Evolutionary conservation across 2,329 filamentous ascomycete genomes (phyloP).

Genomic region (Fonsecaea nubica): DNA sequence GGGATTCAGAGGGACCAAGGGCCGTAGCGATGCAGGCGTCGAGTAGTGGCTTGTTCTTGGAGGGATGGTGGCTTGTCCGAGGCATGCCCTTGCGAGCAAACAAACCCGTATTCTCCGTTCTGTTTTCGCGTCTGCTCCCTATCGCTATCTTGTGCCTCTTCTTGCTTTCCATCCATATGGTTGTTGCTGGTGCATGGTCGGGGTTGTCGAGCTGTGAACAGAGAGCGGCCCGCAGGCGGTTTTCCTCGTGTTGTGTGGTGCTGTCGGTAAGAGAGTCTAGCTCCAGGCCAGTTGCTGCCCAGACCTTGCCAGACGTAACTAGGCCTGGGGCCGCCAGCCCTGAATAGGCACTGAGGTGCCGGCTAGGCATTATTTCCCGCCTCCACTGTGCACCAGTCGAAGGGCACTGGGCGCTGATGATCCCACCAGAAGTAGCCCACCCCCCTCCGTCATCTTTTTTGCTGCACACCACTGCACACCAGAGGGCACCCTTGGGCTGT

Average conservation of each 20-base stretch:
- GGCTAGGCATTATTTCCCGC: slow-evolving; percentile 9
- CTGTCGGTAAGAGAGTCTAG: slow-evolving; percentile 13
- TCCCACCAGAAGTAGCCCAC: slow-evolving; percentile 8
- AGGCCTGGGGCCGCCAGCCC: slow-evolving; percentile 15
- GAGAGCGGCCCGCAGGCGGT: slow-evolving; percentile 21
- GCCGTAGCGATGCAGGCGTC: slow-evolving; percentile 5
- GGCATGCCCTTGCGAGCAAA: slow-evolving; percentile 8
- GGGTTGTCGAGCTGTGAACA: slow-evolving; percentile 11
- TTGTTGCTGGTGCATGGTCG: slow-evolving; percentile 6
- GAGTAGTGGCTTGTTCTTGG: not conserved
- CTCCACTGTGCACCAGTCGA: slow-evolving; percentile 3
- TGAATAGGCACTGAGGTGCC: slow-evolving; percentile 17
- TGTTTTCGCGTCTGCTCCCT: slow-evolving; percentile 2
- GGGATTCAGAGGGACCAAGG: not conserved
- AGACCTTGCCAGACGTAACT: slow-evolving; percentile 1
- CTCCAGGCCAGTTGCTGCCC: slow-evolving; percentile 13
- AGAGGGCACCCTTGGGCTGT: not conserved
- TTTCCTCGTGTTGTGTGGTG: slow-evolving; percentile 10
- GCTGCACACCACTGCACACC: not conserved
- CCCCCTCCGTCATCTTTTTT: slow-evolving; percentile 17
- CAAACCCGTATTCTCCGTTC: not conserved
- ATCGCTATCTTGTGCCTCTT: not conserved
- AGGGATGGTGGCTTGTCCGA: slow-evolving; percentile 4
- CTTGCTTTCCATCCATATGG: not conserved
- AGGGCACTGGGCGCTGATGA: slow-evolving; percentile 5